Percentiles rank a stretch among this genome's conserved stretches.
Conservation (phyloP, 345 rosid genomes). For the Capsella bursapastoris region DNA sequence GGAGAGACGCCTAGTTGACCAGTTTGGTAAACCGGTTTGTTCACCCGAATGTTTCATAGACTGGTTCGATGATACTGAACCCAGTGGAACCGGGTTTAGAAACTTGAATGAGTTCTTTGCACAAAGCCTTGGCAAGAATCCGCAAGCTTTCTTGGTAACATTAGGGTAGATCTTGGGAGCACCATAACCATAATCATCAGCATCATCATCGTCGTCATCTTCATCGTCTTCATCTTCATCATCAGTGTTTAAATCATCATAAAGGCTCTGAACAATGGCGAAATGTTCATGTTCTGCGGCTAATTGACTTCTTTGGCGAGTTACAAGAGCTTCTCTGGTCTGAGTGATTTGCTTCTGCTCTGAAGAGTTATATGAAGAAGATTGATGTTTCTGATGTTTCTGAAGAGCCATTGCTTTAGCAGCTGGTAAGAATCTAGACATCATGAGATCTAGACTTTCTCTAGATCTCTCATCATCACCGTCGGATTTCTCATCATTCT, state of each 20-base stretch:
- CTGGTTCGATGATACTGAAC: conserved; percentile 40
- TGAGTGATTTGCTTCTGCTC: conserved; percentile 59
- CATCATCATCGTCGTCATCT: conserved; percentile 40
- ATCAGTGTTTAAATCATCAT: conserved; percentile 44
- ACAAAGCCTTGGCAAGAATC: conserved; percentile 78
- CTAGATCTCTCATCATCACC: conserved; percentile 34
- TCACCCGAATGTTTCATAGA: conserved; percentile 29
- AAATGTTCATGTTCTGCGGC: conserved; percentile 43
- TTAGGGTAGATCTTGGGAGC: conserved; percentile 27
- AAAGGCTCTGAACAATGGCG: conserved; percentile 46
- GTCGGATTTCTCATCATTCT: conserved; percentile 50
- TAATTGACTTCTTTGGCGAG: conserved; percentile 45
- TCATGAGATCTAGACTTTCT: conserved; percentile 76
- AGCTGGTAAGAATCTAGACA: conserved; percentile 96
- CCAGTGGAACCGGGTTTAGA: conserved; percentile 57
- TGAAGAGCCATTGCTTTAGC: conserved; percentile 88
- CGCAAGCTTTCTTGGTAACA: conserved; percentile 63
- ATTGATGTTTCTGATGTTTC: conserved; percentile 54
- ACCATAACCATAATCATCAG: conserved; percentile 40
- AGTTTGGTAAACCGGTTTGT: conserved; percentile 35
- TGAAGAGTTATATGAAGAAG: conserved; percentile 51
- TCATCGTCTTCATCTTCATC: conserved; percentile 60
- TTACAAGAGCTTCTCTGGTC: conserved; percentile 47
- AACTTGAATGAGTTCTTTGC: conserved; percentile 62
- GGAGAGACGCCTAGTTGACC: conserved; percentile 52